Percentiles rank a stretch among this genome's conserved stretches.
phyloP scores from a whole-genome alignment of 208 protist genomes.

The Acanthamoeba sp. region DNA sequence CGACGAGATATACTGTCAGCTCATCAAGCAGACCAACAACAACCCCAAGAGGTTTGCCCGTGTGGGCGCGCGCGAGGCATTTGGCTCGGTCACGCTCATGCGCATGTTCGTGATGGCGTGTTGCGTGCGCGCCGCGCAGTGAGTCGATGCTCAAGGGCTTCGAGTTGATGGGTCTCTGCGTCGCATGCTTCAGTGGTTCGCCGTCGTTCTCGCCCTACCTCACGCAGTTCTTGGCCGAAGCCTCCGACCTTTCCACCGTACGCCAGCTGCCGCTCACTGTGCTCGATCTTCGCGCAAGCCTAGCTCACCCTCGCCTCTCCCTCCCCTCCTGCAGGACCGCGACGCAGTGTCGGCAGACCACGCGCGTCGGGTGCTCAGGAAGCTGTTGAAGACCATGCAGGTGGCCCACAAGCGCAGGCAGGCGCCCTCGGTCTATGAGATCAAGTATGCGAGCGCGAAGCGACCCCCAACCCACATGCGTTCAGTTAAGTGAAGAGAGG shows the following conservation, averaged over 20 bases:
- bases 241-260: background rate
- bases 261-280: background rate
- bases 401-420: background rate
- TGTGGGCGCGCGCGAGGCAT: no score
- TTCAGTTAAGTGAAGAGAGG: no score
- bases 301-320: no score
- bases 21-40: constrained; percentile 59
- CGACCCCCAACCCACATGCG: no score
- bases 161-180: constrained; percentile 51
- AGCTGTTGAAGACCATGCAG: background rate
- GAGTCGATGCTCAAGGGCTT: constrained; percentile 39
- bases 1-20: constrained; percentile 72
- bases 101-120: no score
- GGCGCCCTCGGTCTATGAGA: background rate
- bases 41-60: constrained; percentile 36
- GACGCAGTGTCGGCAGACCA: background rate
- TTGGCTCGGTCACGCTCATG: no score
- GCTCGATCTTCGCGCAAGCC: no score
- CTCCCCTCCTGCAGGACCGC: background rate
- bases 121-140: background rate
- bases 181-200: background rate
- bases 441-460: background rate
- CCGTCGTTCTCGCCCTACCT: constrained; percentile 27
- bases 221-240: constrained; percentile 35
- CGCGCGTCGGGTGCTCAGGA: background rate